Evolutionary conservation across 129 eudicot genomes (phyloP), one percentile per base, ranked within the genome.

Genomic region (Heracleum sosnowskyi): DNA sequence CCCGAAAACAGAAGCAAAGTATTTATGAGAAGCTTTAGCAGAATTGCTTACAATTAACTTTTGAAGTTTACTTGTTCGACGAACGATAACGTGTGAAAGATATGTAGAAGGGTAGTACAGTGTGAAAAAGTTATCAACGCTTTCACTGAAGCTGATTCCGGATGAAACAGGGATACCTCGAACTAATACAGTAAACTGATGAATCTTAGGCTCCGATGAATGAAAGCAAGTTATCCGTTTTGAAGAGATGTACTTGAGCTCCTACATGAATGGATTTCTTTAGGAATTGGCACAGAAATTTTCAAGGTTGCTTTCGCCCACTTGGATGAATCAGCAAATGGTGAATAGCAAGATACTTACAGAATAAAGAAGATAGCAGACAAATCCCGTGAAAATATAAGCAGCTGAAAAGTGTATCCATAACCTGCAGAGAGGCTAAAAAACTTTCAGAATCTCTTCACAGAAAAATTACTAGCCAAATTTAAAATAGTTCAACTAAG

Each of bases 351-450:
- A 77, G 63, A 63, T 28, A 83, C 95, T 90, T 87, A 92, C 99
- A 80, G 71, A 75, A 79, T 85, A 96, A 69, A 96, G 99, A 85
- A 88, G 94, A 82, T 84, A 92, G 86, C 96, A 92, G 79, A 92
- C 97, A 85, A 87, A 84, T 29, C 85, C 94, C 20, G 99, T 88
- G 93, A 96, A 87, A 51, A 79, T 84, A 79, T 92, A 96, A 26
- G 89, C 85, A 66, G 94, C 99, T 80, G 84, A 81, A 80, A 90
- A 92, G 88, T 96, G 99, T 79, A 86, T 83, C 99, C 99, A 96
- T 79, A 96, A 90, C 97, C 99, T 96, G 87, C 76, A 80, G 72
- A 73, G 80, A 33, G 66, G 79, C 64, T 37, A 82, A 80, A 83
- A 18, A 18, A 72, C 66, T 29, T 55, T 79, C 74, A 71, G 82